These are phyloP conservation scores for Ceratocystis eucalypticola DNA, from an alignment of 2,329 filamentous ascomycete species.

Conservation along the genomic window DNA sequence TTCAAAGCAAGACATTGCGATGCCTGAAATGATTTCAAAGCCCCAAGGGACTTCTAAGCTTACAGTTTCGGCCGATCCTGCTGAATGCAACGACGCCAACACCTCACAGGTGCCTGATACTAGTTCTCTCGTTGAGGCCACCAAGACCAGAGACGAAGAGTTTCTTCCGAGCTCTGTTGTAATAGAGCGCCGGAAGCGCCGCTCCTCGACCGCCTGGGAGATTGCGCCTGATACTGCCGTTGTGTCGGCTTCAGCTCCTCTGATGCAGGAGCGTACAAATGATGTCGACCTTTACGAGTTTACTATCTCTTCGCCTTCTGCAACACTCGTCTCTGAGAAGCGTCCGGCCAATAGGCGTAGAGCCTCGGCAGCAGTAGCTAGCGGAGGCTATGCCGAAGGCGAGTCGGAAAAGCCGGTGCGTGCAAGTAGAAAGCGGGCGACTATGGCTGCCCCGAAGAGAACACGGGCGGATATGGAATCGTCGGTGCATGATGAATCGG, in stretches of 20 bases:
- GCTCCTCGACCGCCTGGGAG: constrained; percentile 25
- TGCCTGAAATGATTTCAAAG: constrained; percentile 18
- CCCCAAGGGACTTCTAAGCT: not conserved
- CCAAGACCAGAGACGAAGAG: constrained; percentile 12
- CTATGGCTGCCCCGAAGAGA: constrained; percentile 15
- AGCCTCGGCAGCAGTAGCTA: constrained; percentile 11
- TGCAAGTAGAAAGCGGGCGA: constrained; percentile 12
- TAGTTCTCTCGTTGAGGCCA: not conserved
- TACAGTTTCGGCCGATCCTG: not conserved
- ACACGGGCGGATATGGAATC: constrained; percentile 19
- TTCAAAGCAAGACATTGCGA: constrained; percentile 16
- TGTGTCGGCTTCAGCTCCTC: not conserved
- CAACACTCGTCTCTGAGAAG: constrained; percentile 22
- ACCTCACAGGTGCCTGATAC: not conserved
- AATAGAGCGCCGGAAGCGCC: constrained; percentile 31
- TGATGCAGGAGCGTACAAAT: constrained; percentile 2
- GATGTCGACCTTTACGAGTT: constrained; percentile 43
- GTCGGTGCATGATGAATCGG: constrained; percentile 21
- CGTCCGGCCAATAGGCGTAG: constrained; percentile 7
- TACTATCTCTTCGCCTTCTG: constrained; percentile 32
- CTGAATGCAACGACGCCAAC: not conserved
- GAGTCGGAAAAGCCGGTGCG: constrained; percentile 11
- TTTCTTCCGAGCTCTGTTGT: constrained; percentile 26
- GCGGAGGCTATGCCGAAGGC: not conserved
- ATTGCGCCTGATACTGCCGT: not conserved